Evolutionary conservation across 345 rosid genomes (phyloP).

Genomic region (Citrus hindsii): DNA sequence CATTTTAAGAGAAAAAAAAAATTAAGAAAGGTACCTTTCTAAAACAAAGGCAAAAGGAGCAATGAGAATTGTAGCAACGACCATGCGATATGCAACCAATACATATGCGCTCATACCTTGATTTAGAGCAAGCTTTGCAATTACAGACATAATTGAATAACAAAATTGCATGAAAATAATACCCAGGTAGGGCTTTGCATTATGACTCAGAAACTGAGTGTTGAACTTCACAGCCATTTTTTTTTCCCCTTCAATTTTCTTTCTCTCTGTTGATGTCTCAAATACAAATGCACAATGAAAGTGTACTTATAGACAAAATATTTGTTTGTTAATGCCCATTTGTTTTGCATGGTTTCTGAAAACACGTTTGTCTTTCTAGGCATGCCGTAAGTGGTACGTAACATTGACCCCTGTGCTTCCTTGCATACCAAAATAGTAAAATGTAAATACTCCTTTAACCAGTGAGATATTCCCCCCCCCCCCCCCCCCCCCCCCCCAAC

Average conservation of each 20-base stretch:
- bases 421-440: not conserved
- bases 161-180: not conserved
- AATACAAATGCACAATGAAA: not conserved
- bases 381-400: too few species aligned
- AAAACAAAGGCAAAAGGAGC: constrained; percentile 4
- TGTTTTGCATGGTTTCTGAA: not conserved
- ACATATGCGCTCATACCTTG: not conserved
- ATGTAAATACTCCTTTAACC: too few species aligned
- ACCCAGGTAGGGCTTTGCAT: not conserved
- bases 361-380: not conserved
- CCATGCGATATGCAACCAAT: not conserved
- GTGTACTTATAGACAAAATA: not conserved
- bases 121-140: not conserved
- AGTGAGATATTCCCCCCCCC: too few species aligned
- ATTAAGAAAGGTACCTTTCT: not conserved
- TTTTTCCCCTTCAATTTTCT: not conserved
- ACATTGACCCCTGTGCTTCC: not conserved
- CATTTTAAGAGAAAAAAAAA: not conserved
- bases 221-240: not conserved
- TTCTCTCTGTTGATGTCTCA: not conserved
- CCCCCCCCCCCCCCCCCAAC: too few species aligned
- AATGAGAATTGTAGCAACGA: not conserved
- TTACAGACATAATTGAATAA: not conserved
- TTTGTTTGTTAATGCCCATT: not conserved
- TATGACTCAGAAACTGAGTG: not conserved